Conservation (phyloP, 371 early-diverging fungal species). For the Capniomyces stellatus region DNA sequence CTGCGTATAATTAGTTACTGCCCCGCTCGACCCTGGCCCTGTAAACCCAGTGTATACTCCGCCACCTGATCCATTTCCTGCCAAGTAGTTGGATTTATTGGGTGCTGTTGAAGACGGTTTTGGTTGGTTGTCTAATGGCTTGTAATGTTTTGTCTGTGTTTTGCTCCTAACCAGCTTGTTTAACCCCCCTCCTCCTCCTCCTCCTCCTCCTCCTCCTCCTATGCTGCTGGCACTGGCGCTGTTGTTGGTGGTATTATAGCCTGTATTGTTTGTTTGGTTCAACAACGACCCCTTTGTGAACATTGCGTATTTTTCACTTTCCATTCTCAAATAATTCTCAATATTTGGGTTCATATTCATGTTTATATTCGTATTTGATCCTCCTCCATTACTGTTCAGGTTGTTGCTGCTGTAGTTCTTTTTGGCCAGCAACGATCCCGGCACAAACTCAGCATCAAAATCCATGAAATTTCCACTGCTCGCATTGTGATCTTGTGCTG, state of each 20-base stretch:
- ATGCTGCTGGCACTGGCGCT: no score
- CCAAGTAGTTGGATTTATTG: no score
- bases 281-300: slow-evolving; percentile 21
- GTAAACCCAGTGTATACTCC: no score
- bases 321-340: background rate
- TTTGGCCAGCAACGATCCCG: background rate
- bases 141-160: slow-evolving; percentile 21
- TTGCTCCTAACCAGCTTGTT: no score
- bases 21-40: no score
- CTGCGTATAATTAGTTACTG: no score
- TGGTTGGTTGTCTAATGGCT: no score
- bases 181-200: no score
- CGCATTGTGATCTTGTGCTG: background rate
- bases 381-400: background rate
- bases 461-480: background rate
- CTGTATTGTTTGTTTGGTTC: no score
- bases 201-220: no score
- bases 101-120: background rate
- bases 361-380: background rate
- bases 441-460: background rate
- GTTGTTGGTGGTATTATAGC: no score
- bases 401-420: background rate
- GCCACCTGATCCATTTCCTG: no score
- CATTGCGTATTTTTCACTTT: slow-evolving; percentile 4
- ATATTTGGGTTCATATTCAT: background rate